These are phyloP conservation scores for Hypoxylon sp. DNA, from an alignment of 2,329 filamentous ascomycete genomes.

Conservation along the genomic window DNA sequence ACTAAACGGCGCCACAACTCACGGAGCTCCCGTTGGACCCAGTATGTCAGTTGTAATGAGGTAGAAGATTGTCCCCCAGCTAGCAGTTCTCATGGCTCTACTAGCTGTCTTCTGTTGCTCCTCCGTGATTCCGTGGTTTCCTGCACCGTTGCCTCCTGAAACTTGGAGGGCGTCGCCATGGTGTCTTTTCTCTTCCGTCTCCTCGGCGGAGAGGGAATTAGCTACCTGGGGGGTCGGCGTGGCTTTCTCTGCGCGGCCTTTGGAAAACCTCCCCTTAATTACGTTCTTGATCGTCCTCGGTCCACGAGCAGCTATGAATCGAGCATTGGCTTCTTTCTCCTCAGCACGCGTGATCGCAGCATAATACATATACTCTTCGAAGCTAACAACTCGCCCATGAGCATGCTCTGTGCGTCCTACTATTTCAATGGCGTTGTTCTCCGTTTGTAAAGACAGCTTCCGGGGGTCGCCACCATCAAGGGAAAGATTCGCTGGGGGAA, in stretches of 20 bases:
- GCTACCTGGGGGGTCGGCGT: constrained; percentile 8
- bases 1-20: constrained; percentile 25
- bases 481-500: constrained; percentile 35
- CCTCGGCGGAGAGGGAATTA: constrained; percentile 9
- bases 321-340: constrained; percentile 42
- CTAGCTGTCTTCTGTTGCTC: constrained; percentile 64
- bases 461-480: constrained; percentile 40
- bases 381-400: constrained; percentile 24
- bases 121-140: constrained; percentile 50
- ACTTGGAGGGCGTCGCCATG: constrained; percentile 1
- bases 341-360: constrained; percentile 45
- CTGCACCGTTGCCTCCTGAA: background rate
- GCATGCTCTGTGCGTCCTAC: constrained; percentile 3
- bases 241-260: constrained; percentile 10
- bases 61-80: constrained; percentile 63
- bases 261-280: constrained; percentile 36
- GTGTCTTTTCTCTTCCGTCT: constrained; percentile 26
- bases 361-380: constrained; percentile 49
- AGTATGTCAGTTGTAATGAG: constrained; percentile 66
- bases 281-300: constrained; percentile 32
- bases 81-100: constrained; percentile 62
- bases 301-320: constrained; percentile 33
- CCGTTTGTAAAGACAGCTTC: constrained; percentile 24
- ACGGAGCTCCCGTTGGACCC: constrained; percentile 60
- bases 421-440: constrained; percentile 7